A percentile compares a stretch with the other conserved stretches of the same genome.
Conservation (phyloP, 2,329 filamentous ascomycete species). For the Zymoseptoria ardabiliae region DNA sequence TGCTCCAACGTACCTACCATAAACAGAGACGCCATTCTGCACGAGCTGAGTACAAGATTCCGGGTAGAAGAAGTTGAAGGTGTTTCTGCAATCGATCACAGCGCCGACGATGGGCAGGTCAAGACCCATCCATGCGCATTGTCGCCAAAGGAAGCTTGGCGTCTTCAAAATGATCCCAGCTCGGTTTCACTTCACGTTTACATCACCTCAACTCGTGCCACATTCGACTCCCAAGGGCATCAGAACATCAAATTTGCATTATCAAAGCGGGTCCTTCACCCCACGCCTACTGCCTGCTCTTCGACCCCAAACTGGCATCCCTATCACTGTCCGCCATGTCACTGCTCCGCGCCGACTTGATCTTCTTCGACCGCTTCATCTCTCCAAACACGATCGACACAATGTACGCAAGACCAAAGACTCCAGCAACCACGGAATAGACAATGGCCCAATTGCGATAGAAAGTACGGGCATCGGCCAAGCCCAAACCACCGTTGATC, state of each 20-base stretch:
- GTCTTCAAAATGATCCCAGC: not conserved
- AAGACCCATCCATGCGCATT: not conserved
- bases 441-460: conserved; percentile 27
- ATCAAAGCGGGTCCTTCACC: too few relatives aligned
- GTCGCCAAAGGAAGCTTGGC: not conserved
- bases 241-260: not conserved
- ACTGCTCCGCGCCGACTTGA: not conserved
- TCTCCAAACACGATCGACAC: conserved; percentile 25
- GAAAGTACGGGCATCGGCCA: conserved; percentile 39
- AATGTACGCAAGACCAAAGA: conserved; percentile 41
- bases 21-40: not conserved
- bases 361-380: conserved; percentile 12
- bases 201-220: not conserved
- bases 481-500: conserved; percentile 50
- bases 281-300: not conserved
- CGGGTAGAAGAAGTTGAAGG: too few relatives aligned
- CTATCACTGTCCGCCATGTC: not conserved
- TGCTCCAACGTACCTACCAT: not conserved
- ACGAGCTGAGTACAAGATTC: not conserved
- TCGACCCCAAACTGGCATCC: conserved; percentile 6
- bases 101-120: too few relatives aligned
- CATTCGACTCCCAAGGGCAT: too few relatives aligned
- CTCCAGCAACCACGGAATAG: conserved; percentile 43
- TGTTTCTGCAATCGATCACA: not conserved
- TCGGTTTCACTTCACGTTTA: not conserved